Base-by-base conservation (phyloP, 352 stramenopile genomes). In the Elongisporangium prolatum region DNA sequence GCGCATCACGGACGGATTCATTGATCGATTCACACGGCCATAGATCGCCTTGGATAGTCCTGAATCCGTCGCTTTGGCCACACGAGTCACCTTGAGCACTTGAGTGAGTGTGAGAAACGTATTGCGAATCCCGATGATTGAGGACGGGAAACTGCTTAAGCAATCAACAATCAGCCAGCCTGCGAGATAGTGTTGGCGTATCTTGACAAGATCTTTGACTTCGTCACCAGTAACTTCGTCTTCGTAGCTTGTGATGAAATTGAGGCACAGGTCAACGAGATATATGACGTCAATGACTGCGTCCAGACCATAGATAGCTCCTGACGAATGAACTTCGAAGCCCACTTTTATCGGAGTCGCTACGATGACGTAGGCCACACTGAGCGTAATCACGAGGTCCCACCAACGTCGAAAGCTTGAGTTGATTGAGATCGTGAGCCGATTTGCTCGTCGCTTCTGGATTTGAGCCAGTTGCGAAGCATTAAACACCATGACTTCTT, bases 211-310 rank as follows among this genome's bases (percentile, higher is more conserved):
- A 14, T 80, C 69, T 52, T 86, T 77, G 22, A 89, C 72, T 61
- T 87, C 79, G 59, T 87, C 79, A 2, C 76, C 76, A 0, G 77
- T 86, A 4, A 73, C 66, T 9, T 83, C 71, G 62, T 87, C 75
- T 57, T 87, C 71, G 59, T 80, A 89, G 49, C 74, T 87, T 13
- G 76, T 89, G 48, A 85, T 79, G 38, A 86, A 86, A 48, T 85
- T 89, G 6, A 86, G 63, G 0, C 73, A 59, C 34, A 82, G 76
- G 61, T 87, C 79, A 21, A 75, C 56, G 10, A 87, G 57, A 52
- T 83, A 89, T 21, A 87, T 72, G 3, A 84, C 20, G 58, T 89
- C 79, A 9, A 89, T 64, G 10, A 78, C 38, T 13, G 73, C 65
- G 48, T 87, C 75, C 10, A 89, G 54, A 13, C 57, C 63, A 50